Conservation (phyloP, 345 rosid species). For the Heritiera fomes region DNA sequence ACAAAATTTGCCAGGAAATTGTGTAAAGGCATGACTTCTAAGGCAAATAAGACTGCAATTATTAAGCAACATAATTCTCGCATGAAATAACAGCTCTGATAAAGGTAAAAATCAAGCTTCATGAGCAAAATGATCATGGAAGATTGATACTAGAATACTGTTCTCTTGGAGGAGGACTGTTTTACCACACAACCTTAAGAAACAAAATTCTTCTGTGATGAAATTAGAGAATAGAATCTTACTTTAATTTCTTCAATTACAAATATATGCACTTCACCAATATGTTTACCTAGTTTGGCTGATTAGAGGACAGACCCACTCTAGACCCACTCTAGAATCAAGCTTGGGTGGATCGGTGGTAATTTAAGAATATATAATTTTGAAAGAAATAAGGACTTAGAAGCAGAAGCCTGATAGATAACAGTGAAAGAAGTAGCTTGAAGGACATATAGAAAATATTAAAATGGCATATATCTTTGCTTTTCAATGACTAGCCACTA, state of each 20-base stretch:
- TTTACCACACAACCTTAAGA: slow-evolving; percentile 34
- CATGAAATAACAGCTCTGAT: neutral
- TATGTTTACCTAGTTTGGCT: neutral
- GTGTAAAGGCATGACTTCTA: neutral
- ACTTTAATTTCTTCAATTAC: neutral
- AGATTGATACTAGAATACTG: slow-evolving; percentile 5
- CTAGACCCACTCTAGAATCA: neutral
- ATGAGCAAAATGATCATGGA: neutral
- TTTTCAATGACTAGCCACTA: neutral
- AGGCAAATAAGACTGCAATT: neutral
- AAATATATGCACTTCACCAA: neutral
- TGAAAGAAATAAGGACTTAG: neutral
- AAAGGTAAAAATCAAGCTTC: neutral
- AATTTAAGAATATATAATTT: neutral
- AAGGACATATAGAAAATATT: neutral
- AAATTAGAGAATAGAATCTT: neutral
- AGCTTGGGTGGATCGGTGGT: neutral
- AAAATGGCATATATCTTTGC: neutral
- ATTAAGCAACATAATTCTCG: neutral
- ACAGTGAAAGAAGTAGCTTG: neutral
- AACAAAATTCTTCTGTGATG: neutral
- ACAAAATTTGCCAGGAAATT: slow-evolving; percentile 12
- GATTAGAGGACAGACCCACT: neutral
- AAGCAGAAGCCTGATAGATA: neutral
- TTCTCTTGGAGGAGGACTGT: slow-evolving; percentile 21